These are phyloP conservation scores for Pseudogymnoascus sp. DNA, from an alignment of 2,329 filamentous ascomycete species.

Conservation along the genomic window DNA sequence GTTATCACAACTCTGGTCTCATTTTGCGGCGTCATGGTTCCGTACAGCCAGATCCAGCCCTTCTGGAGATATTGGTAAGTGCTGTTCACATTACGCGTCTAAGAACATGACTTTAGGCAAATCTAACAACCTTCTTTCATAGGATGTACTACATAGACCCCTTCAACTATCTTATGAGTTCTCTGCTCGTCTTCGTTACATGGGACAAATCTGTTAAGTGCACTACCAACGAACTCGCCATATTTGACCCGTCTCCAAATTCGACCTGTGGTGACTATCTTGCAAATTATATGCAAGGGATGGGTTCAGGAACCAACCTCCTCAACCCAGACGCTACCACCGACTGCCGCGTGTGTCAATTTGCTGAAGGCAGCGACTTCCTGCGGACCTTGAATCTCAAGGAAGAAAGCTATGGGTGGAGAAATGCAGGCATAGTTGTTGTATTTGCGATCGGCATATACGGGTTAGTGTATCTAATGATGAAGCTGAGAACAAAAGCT, in stretches of 20 bases:
- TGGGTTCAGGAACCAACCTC: constrained; percentile 36
- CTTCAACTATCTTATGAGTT: constrained; percentile 52
- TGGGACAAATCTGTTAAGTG: constrained; percentile 42
- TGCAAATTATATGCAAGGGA: constrained; percentile 37
- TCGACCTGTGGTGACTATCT: constrained; percentile 52
- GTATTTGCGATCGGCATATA: constrained; percentile 36
- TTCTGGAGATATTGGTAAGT: constrained; percentile 51
- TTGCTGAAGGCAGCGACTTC: constrained; percentile 50
- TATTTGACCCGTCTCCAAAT: constrained; percentile 29
- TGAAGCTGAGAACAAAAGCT: constrained; percentile 40
- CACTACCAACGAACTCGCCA: constrained; percentile 38
- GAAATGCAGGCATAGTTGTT: constrained; percentile 46
- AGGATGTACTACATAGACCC: constrained; percentile 48
- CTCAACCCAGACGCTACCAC: constrained; percentile 49
- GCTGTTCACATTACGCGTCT: neutral
- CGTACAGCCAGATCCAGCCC: constrained; percentile 48
- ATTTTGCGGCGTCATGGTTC: constrained; percentile 69
- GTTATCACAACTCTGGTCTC: constrained; percentile 54
- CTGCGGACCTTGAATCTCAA: constrained; percentile 49
- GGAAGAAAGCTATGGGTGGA: constrained; percentile 57
- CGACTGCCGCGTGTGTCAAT: constrained; percentile 54
- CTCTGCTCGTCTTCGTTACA: constrained; percentile 44
- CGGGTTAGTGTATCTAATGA: constrained; percentile 36
- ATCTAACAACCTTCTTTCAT: neutral
- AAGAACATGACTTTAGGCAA: neutral